Percentiles rank a stretch among this genome's conserved stretches.
Conservation (phyloP, 2,329 filamentous ascomycete species). For the Colletotrichum sp. region DNA sequence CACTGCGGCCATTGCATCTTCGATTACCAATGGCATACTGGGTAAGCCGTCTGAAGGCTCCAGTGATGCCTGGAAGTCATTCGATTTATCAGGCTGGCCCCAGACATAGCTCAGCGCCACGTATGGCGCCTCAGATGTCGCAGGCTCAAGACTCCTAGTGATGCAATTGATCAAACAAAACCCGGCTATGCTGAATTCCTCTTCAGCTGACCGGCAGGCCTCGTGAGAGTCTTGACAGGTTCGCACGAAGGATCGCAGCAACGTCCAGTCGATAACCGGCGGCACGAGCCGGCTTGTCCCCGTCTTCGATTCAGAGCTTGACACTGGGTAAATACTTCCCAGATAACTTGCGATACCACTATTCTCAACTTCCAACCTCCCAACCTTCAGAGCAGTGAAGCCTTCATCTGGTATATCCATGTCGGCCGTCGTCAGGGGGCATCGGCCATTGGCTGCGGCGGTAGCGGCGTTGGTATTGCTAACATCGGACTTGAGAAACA, state of each 20-base stretch:
- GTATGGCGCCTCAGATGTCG: background rate
- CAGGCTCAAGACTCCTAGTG: background rate
- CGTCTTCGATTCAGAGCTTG: background rate
- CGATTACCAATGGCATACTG: background rate
- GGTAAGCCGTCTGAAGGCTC: rapidly evolving
- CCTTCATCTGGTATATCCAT: background rate
- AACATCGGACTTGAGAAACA: background rate
- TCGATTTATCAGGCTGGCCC: background rate
- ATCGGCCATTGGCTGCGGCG: rapidly evolving
- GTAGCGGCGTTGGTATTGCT: rapidly evolving
- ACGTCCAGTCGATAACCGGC: background rate
- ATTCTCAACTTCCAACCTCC: background rate
- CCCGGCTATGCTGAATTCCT: background rate
- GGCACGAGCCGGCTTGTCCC: background rate
- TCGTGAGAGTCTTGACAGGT: background rate
- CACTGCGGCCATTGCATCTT: background rate
- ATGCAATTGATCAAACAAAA: background rate
- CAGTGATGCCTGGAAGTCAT: background rate
- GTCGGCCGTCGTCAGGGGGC: background rate
- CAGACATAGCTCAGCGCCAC: background rate
- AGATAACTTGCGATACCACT: background rate
- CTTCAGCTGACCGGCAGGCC: background rate
- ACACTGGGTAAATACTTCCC: background rate
- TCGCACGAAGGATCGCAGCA: background rate
- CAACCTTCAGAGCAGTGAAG: background rate